Conservation (phyloP, 805 yeast genomes). For the Monosporozyma unispora region DNA sequence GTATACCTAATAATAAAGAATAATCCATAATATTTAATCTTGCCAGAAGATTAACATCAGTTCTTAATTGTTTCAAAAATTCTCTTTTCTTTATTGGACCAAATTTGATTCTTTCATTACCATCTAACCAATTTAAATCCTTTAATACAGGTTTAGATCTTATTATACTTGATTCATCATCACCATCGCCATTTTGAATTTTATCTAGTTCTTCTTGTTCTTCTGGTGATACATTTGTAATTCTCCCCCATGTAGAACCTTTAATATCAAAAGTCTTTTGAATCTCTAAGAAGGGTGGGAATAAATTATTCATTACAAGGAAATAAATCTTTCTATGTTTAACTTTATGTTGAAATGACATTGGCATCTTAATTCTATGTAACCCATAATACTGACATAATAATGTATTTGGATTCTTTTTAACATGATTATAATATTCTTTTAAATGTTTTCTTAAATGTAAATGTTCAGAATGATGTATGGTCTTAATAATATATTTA, state of each 20-base stretch:
- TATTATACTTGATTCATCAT: background rate
- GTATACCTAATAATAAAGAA: constrained; percentile 80
- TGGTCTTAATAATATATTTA: constrained; percentile 89
- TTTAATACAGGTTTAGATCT: constrained; percentile 47
- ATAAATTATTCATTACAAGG: constrained; percentile 91
- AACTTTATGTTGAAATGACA: constrained; percentile 32
- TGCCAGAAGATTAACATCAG: constrained; percentile 66
- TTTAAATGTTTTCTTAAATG: constrained; percentile 65
- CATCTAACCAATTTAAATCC: constrained; percentile 81
- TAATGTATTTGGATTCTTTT: constrained; percentile 76
- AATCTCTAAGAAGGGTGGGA: constrained; percentile 86
- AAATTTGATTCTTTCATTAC: constrained; percentile 52
- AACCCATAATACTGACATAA: constrained; percentile 94
- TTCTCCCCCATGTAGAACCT: constrained; percentile 83
- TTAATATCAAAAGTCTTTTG: constrained; percentile 83
- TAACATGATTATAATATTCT: constrained; percentile 74
- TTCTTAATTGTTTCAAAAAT: constrained; percentile 60
- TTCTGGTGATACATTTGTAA: constrained; percentile 33
- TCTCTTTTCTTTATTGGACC: constrained; percentile 60
- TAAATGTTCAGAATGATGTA: constrained; percentile 86
- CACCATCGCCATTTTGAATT: constrained; percentile 4
- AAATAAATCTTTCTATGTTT: constrained; percentile 74
- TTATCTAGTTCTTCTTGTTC: constrained; percentile 9
- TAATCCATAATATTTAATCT: constrained; percentile 90
- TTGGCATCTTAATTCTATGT: constrained; percentile 86